Evolutionary conservation across 176 grass and related monocot species (phyloP), one percentile per base, ranked within the genome.

Genomic region (Cenchrus purpureus): DNA sequence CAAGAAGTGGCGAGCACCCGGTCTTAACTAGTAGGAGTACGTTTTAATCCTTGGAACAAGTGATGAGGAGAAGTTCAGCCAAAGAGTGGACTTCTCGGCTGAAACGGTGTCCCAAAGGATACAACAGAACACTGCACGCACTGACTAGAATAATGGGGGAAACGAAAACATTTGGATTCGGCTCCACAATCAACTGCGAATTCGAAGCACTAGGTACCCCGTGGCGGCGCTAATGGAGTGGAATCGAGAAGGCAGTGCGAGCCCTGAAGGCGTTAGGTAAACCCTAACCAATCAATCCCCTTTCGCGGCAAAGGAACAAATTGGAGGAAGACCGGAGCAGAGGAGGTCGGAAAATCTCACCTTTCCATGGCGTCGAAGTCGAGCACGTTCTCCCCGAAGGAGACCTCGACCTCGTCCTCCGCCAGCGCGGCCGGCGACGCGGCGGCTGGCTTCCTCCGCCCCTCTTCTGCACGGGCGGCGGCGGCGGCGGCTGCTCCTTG

Each of bases 381-480:
- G 12, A 85, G 80, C 16, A 89, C 79, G 86, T 94, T 91, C 74
- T 91, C 89, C 8, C 84, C 92, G 57, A 88, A 88, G 60, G 92
- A 94, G 7, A 29, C 92, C 88, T 94, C 88, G 19, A 88, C 62
- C 15, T 94, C 92, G 22, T 25, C 85, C 8, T 71, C 88, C 0
- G 10, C 61, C 16, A 42, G 34, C 20, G 10, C 68, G 22, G 50
- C 37, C 37, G 37, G 10, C 46, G 66, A 7, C 19, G 53, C 37
- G 3, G 67, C 71, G 31, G 31, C 28, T 17, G 31, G 49, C 48
- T 44, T 76, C 65, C 49, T 53, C 3, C n/a, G 57, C 8, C 71
- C 77, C 77, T 85, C 81, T 29, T 74, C 0, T 51, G 8, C 10
- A 59, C 49, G 0, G 32, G 5, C 45, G 6, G 45, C 45, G 8